These are phyloP conservation scores for Tetrastigma voinierianum DNA, from an alignment of 164 flowering plant genomes.

Conservation along the genomic window DNA sequence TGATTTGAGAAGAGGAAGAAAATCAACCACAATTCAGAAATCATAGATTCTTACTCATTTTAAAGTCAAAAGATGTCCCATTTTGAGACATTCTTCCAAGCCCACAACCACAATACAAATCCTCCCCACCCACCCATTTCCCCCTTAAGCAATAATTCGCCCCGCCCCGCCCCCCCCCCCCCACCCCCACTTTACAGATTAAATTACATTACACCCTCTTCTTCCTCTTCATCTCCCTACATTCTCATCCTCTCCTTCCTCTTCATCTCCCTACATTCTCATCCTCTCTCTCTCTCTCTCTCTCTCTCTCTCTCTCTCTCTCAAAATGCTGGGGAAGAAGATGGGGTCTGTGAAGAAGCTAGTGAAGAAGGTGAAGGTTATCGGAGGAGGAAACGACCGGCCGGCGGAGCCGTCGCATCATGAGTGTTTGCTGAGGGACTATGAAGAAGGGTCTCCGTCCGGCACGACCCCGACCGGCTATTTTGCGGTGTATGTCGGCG, in stretches of 20 bases:
- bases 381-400: constrained; percentile 4
- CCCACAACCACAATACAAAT: constrained; percentile 7
- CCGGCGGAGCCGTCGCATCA: constrained; percentile 15
- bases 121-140: constrained; percentile 2
- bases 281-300: background rate
- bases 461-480: constrained; percentile 54
- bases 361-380: constrained; percentile 46
- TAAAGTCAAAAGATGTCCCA: constrained; percentile 3
- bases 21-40: too few relatives aligned
- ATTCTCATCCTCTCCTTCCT: background rate
- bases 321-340: constrained; percentile 45
- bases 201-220: too few relatives aligned
- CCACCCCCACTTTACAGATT: background rate
- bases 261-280: background rate
- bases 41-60: background rate
- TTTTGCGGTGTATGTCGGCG: constrained; percentile 78
- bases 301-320: background rate
- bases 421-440: constrained; percentile 32
- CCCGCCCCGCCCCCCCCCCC: constrained; percentile 3
- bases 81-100: constrained; percentile 7
- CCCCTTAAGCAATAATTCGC: background rate
- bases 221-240: background rate
- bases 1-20: too few relatives aligned
- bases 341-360: constrained; percentile 46
- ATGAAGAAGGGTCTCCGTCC: constrained; percentile 15